Base-by-base conservation (phyloP, 768 basidiomycete species). In the Leccinum fibrillosum region DNA sequence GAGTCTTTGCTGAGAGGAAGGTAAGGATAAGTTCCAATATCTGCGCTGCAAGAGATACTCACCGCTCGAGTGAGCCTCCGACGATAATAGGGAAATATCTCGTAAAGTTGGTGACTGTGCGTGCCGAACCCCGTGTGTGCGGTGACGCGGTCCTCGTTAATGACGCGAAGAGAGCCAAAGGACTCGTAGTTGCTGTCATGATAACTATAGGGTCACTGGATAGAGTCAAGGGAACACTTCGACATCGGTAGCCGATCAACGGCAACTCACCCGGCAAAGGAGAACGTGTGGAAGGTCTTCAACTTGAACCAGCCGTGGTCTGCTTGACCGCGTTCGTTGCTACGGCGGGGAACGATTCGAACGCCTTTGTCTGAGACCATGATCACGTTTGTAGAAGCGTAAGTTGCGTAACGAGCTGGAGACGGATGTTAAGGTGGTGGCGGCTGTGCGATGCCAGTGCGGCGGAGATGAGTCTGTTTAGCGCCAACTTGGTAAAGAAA, bases 121-220 rank as follows among this genome's bases (percentile, higher is more conserved):
- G 86, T 88, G 2, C 91, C 93, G 62, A 98, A 98, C 0, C 96
- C 96, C 17, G 84, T 86, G n/a, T 74, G 66, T 7, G 88, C 75
- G 4, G 80, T 81, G 42, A 95, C 90, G n/a, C 91, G 86, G 65
- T 94, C 92, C 72, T 97, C 94, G 75, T 97, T 97, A 72, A 98
- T 87, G 35, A 98, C 91, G 9, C 94, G 84, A 1, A 98, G 82
- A 15, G 83, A 65, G 2, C 94, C 91, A 62, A 84, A 95, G 2
- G 76, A 73, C 48, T 84, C 77, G 62, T 86, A 85, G 2, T 75
- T 54, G 8, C 68, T 61, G 49, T 88, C 86, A 42, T 83, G 78
- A 69, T 93, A 96, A 65, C 82, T 86, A 15, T 32, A 12, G 42
- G 42, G 42, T 19, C 37, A 19, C n/a, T 42, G n/a, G 10, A 42